Evolutionary conservation across 441 rosid species (phyloP), one percentile per base, ranked within the genome.

Genomic region (Macaranga tanarius): DNA sequence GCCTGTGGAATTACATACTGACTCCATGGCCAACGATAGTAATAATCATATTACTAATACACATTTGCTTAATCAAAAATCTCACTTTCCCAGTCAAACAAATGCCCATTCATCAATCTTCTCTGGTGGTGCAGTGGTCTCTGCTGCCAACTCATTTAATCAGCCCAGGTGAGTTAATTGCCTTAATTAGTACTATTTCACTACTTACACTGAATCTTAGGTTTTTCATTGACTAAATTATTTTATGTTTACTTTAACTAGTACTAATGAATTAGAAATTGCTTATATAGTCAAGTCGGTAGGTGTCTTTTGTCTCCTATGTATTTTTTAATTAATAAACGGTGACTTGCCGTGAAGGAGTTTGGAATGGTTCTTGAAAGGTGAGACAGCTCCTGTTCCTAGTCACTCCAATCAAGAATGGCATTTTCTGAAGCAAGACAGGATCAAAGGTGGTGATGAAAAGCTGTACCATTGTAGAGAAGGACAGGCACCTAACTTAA

Each of bases 321-420:
- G 67, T 70, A 66, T 51, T 34, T 42, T 55, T 60, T 60, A 55
- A 72, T 45, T 69, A 51, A 48, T 34, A 42, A 25, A 60, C 70
- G 55, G 55, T 65, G 67, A 17, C 47, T 73, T 55, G 67, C 77
- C 75, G 62, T 85, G 92, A 86, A 93, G 98, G 82, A 77, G 79
- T 69, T 76, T 87, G 82, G 94, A 90, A 31, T 90, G 96, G 96
- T 85, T 86, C 84, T 79, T 81, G 80, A 87, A 86, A 67, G 92
- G 87, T 20, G 88, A 84, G 68, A 82, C 76, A 13, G 67, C 59
- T 58, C 78, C 84, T 50, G 74, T 74, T 65, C 72, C 78, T 20
- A 44, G 72, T 55, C 70, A 71, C 64, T 72, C 91, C 52, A 77
- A 55, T 78, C 83, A 77, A 54, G 89, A 80, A 73, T 78, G 84